Conservation (phyloP, 1,284 basidiomycete genomes). For the Apiotrichum mycotoxinovorans region DNA sequence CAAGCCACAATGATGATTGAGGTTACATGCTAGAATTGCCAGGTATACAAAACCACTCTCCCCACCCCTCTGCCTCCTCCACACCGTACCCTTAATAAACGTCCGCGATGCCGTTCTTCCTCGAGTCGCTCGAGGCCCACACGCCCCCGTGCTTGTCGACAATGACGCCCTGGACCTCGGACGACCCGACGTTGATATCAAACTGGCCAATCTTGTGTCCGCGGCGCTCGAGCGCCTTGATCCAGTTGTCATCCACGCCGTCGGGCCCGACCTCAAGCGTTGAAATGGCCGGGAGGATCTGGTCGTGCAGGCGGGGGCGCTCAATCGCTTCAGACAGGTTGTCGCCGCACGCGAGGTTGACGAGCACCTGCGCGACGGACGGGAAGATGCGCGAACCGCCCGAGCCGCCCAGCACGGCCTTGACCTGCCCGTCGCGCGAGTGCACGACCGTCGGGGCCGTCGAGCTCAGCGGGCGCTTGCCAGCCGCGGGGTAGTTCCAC, state of each 20-base stretch:
- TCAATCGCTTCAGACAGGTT: slow-evolving; percentile 79
- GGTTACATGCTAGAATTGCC: background rate
- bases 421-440: slow-evolving; percentile 64
- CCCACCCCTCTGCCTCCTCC: too few species aligned
- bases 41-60: background rate
- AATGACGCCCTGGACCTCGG: slow-evolving; percentile 64
- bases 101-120: slow-evolving; percentile 48
- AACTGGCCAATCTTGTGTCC: slow-evolving; percentile 68
- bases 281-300: slow-evolving; percentile 67
- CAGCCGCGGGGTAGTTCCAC: slow-evolving; percentile 80
- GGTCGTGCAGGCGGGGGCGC: slow-evolving; percentile 83
- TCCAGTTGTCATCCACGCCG: slow-evolving; percentile 56
- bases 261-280: slow-evolving; percentile 59
- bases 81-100: slow-evolving; percentile 31
- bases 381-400: slow-evolving; percentile 84
- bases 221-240: slow-evolving; percentile 58
- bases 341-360: slow-evolving; percentile 79
- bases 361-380: slow-evolving; percentile 71
- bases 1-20: background rate
- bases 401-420: slow-evolving; percentile 72
- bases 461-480: slow-evolving; percentile 81
- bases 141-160: slow-evolving; percentile 53
- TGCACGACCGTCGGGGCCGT: slow-evolving; percentile 77
- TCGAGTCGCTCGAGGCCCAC: slow-evolving; percentile 38
- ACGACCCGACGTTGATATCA: slow-evolving; percentile 47